Percentiles rank a stretch among this genome's conserved stretches.
These are phyloP conservation scores for Penicillium brasilianum DNA, from an alignment of 2,329 filamentous ascomycete genomes.

Conservation along the genomic window DNA sequence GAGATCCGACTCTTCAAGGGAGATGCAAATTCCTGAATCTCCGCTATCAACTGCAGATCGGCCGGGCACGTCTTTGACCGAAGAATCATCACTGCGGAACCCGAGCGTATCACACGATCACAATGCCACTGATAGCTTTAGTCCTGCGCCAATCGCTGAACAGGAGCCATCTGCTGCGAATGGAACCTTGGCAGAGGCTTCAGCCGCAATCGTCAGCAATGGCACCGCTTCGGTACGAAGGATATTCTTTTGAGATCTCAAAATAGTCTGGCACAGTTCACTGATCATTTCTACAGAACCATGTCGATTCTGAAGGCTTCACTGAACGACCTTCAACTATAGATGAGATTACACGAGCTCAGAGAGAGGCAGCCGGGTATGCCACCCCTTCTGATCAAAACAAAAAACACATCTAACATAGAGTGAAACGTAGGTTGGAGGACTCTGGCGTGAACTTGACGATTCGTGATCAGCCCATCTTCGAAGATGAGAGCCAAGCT, in stretches of 20 bases:
- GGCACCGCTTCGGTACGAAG: slow-evolving; percentile 18
- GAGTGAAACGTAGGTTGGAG: slow-evolving; percentile 39
- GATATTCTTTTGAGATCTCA: neutral
- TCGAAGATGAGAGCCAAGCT: slow-evolving; percentile 56
- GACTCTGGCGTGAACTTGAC: slow-evolving; percentile 53
- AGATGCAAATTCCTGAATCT: slow-evolving; percentile 45
- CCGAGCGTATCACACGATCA: slow-evolving; percentile 36
- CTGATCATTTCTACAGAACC: slow-evolving; percentile 31
- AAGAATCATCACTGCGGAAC: slow-evolving; percentile 34
- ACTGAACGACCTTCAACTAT: slow-evolving; percentile 47
- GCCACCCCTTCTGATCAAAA: neutral
- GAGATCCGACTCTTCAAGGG: slow-evolving; percentile 46
- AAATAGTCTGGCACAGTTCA: neutral
- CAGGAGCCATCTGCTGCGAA: slow-evolving; percentile 34
- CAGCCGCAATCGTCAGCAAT: slow-evolving; percentile 27
- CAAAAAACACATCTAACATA: slow-evolving; percentile 23
- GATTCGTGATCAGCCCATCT: slow-evolving; percentile 56
- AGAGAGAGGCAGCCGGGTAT: slow-evolving; percentile 51
- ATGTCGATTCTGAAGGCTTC: slow-evolving; percentile 49
- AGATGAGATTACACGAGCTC: slow-evolving; percentile 52
- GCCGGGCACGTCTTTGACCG: slow-evolving; percentile 38
- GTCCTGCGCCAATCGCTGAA: slow-evolving; percentile 30
- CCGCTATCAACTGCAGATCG: slow-evolving; percentile 38
- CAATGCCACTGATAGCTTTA: slow-evolving; percentile 24
- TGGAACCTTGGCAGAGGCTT: slow-evolving; percentile 31